A percentile compares a stretch with the other conserved stretches of the same genome.
Conservation (phyloP, 2,329 filamentous ascomycete species). For the Microdochium bolleyi region DNA sequence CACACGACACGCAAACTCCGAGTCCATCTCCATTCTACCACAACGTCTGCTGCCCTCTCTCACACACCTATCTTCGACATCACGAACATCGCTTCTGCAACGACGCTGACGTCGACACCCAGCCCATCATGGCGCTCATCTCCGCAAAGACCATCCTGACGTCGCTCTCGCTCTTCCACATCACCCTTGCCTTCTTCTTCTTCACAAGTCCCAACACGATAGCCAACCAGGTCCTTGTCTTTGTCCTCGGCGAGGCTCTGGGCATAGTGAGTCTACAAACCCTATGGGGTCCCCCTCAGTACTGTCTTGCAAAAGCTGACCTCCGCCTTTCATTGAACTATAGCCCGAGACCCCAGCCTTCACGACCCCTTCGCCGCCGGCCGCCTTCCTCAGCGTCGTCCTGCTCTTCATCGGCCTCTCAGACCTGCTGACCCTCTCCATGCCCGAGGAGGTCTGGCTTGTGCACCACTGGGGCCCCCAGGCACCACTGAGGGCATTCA, state of each 20-base stretch:
- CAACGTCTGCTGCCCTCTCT: not conserved
- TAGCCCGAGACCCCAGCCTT: constrained; percentile 62
- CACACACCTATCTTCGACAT: no score
- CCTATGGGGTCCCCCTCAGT: not conserved
- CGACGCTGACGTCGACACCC: constrained; percentile 1
- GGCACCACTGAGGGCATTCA: constrained; percentile 46
- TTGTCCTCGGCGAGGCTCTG: constrained; percentile 76
- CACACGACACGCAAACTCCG: not conserved
- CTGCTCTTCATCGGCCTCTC: constrained; percentile 52
- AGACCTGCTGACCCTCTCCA: constrained; percentile 58
- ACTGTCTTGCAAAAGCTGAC: not conserved
- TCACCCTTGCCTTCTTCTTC: constrained; percentile 78
- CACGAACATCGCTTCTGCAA: not conserved
- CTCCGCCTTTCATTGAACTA: constrained; percentile 1
- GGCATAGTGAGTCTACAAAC: constrained; percentile 53
- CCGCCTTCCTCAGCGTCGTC: constrained; percentile 65
- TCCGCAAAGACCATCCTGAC: constrained; percentile 76
- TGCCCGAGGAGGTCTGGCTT: constrained; percentile 58
- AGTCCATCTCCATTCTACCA: not conserved
- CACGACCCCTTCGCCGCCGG: constrained; percentile 58
- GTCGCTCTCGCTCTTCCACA: constrained; percentile 73
- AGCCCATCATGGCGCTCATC: constrained; percentile 64
- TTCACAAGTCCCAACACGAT: constrained; percentile 64
- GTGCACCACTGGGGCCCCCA: constrained; percentile 60
- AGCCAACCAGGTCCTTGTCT: constrained; percentile 73